These are phyloP conservation scores for Penicillium sumatraense DNA, from an alignment of 2,329 filamentous ascomycete species.

Conservation along the genomic window DNA sequence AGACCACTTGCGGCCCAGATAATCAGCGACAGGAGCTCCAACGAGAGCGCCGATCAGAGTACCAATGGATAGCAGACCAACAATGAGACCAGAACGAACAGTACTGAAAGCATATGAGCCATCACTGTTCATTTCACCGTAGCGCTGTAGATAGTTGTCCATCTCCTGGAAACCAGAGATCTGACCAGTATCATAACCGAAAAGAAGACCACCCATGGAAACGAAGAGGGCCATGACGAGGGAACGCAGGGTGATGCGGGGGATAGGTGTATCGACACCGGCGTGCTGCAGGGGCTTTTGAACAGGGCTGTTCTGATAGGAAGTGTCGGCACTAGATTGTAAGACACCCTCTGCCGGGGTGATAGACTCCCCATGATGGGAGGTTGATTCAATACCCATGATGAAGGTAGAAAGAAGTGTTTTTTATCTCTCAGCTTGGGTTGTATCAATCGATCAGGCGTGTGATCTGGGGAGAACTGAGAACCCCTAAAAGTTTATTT, in stretches of 20 bases:
- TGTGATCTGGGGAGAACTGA: not conserved
- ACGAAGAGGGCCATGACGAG: conserved; percentile 50
- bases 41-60: conserved; percentile 47
- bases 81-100: conserved; percentile 48
- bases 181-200: conserved; percentile 52
- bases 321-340: conserved; percentile 30
- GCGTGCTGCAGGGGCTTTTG: conserved; percentile 27
- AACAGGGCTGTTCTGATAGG: conserved; percentile 19
- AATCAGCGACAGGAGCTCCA: conserved; percentile 48
- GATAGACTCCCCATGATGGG: conserved; percentile 38
- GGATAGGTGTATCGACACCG: conserved; percentile 37
- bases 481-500: conserved; percentile 1
- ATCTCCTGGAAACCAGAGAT: conserved; percentile 51
- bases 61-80: conserved; percentile 49
- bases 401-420: conserved; percentile 8
- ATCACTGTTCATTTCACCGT: conserved; percentile 37
- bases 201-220: conserved; percentile 53
- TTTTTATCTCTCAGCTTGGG: too few relatives aligned
- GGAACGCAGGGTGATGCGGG: conserved; percentile 42
- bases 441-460: not conserved
- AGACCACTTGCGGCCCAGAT: conserved; percentile 48
- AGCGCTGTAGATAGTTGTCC: conserved; percentile 46
- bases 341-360: conserved; percentile 27
- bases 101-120: conserved; percentile 44
- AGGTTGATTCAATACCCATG: conserved; percentile 36